These are phyloP conservation scores for Pouteria glomerata DNA, from an alignment of 148 eudicot species.

Conservation along the genomic window DNA sequence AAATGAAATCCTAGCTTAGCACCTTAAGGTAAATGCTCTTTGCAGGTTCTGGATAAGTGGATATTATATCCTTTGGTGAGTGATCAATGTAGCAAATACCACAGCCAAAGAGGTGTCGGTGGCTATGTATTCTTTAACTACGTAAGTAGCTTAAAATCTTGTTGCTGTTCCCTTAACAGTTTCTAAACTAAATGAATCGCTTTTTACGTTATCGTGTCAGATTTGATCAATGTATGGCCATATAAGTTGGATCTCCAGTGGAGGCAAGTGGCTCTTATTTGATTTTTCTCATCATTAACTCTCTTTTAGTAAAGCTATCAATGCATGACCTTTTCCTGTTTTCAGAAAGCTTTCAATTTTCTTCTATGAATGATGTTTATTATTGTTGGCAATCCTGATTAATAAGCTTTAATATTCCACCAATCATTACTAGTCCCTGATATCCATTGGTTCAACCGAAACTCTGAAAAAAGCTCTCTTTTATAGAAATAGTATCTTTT, in stretches of 20 bases:
- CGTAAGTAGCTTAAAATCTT: neutral
- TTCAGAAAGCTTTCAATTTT: neutral
- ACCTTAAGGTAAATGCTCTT: neutral
- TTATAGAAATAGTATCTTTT: neutral
- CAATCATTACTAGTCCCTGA: neutral
- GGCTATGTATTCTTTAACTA: neutral
- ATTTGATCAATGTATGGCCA: neutral
- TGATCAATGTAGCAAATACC: neutral
- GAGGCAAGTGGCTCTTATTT: neutral
- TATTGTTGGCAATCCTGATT: neutral
- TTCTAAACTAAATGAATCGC: neutral
- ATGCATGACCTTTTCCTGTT: neutral
- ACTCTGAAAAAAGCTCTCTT: too few relatives aligned
- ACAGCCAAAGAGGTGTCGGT: neutral
- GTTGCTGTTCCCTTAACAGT: neutral
- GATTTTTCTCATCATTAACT: neutral
- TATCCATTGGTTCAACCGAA: neutral
- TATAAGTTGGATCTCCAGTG: neutral
- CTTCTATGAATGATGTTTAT: neutral
- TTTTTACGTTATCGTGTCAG: neutral
- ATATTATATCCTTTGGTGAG: neutral
- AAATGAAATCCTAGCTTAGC: slow-evolving; percentile 61
- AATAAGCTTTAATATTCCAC: neutral
- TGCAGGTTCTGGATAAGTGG: neutral
- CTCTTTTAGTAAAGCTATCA: neutral